Conservation (phyloP, 164 flowering plant genomes). For the Paratinospora sagittata region DNA sequence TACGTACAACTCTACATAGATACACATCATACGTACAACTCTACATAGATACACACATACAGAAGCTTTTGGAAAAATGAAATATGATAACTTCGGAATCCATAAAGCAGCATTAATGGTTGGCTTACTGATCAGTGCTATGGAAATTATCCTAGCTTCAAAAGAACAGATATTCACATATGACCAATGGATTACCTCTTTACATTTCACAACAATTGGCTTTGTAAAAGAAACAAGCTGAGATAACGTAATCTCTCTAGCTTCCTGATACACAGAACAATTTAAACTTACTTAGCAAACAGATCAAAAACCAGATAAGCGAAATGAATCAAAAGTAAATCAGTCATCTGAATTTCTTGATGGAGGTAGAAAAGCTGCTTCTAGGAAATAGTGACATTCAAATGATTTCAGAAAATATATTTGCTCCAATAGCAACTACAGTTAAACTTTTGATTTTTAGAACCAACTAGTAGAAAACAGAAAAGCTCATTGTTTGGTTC, state of each 20-base stretch:
- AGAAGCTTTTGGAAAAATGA: background rate
- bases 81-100: background rate
- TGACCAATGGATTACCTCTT: constrained; percentile 54
- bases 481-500: background rate
- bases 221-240: constrained; percentile 53
- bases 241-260: constrained; percentile 62
- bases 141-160: background rate
- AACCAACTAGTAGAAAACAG: background rate
- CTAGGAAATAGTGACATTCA: too few species aligned
- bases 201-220: constrained; percentile 63
- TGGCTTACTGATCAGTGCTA: background rate
- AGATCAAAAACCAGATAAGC: background rate
- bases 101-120: background rate
- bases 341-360: background rate
- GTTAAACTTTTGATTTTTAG: background rate
- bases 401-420: background rate
- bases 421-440: background rate
- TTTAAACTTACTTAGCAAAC: constrained; percentile 9
- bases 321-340: background rate
- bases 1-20: background rate
- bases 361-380: too few species aligned
- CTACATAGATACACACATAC: background rate
- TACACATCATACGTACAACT: background rate
- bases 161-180: background rate
- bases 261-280: constrained; percentile 49